Base-by-base conservation (phyloP, 176 grass and related monocot species). In the Cenchrus americanus region DNA sequence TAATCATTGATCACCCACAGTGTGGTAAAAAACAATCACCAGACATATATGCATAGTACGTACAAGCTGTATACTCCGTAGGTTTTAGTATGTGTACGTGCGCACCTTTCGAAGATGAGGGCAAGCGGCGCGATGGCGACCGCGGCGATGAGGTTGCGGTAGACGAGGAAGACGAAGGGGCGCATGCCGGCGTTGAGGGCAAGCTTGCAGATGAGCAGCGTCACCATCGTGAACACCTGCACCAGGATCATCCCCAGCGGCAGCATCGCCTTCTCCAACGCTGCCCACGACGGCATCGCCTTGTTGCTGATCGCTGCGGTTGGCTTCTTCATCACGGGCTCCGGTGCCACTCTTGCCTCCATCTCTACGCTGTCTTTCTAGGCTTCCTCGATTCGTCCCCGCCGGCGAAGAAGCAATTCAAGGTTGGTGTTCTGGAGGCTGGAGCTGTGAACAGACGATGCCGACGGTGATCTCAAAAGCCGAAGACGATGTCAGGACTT, bases 131-230 rank as follows among this genome's bases (percentile, higher is more conserved):
- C 82, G 42, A 85, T 10, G 48, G 69, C 22, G 37, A 69, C 40
- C 3, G 82, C 65, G 3, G 62, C 90, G 9, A 78, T 15, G 78
- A 78, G 26, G 57, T 88, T 80, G 66, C 89, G 89, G 68, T 91
- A 91, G 54, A 42, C 78, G 63, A 91, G 76, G 77, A 85, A 73
- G 23, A 66, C 77, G 64, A 78, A 82, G 48, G 78, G 82, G 3
- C 22, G 27, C 78, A 82, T 88, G 40, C 82, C 90, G 57, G 48
- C 23, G 78, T 41, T 78, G 68, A 91, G 63, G 5, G 72, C 90
- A 0, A 91, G 40, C 81, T 84, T 84, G 10, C 72, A 77, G 15
- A 91, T 44, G n/a, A 91, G 71, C 15, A 91, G 50, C 71, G 71
- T 78, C 24, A 69, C 66, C 58, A 50, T 66, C 1, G 83, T 78